phyloP scores from a whole-genome alignment of 225 moss, liverwort and hornwort species.

The Marchantia polymorpha region DNA sequence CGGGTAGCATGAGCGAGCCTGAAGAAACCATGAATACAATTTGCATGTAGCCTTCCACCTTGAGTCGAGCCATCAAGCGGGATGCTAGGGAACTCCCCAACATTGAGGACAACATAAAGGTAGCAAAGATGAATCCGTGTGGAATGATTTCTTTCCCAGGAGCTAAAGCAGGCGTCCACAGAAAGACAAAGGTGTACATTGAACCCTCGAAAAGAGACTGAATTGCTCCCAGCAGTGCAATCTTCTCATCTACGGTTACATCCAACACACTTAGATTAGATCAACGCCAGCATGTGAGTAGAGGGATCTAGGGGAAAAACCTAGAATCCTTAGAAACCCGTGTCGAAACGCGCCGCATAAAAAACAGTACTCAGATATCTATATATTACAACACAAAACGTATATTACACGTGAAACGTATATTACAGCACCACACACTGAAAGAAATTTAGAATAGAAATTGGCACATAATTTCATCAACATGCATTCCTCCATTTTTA shows the following conservation, averaged over 20 bases:
- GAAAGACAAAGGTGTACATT: conserved; percentile 97
- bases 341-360: too few species aligned
- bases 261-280: neutral
- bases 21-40: conserved; percentile 74
- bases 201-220: conserved; percentile 98
- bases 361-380: too few species aligned
- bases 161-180: conserved; percentile 94
- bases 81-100: conserved; percentile 96
- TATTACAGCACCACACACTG: too few species aligned
- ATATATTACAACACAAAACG: too few species aligned
- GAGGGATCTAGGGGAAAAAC: neutral
- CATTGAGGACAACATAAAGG: conserved; percentile 99
- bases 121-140: conserved; percentile 94
- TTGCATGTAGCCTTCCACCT: conserved; percentile 98
- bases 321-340: neutral
- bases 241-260: conserved; percentile 74
- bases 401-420: too few species aligned
- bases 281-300: neutral
- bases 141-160: conserved; percentile 74
- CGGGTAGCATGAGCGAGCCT: conserved; percentile 78
- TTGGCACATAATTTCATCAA: too few species aligned
- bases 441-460: too few species aligned
- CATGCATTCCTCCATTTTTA: too few species aligned
- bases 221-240: conserved; percentile 89
- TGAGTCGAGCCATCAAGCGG: conserved; percentile 74